Percentiles rank a stretch among this genome's conserved stretches.
Conservation (phyloP, 31 red algal species). For the Pterothamnion heteromorphum region DNA sequence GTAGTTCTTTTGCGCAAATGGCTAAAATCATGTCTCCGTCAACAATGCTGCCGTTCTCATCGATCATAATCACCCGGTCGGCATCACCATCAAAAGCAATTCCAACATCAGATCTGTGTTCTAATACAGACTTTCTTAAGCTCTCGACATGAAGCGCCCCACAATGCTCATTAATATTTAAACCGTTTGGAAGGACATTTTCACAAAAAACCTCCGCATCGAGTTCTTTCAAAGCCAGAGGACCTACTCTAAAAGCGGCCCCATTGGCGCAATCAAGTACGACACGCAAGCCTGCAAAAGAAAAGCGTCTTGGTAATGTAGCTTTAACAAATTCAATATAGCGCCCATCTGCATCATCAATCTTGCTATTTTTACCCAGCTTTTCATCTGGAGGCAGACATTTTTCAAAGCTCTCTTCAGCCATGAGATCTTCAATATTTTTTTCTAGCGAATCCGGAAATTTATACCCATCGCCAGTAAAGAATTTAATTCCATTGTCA, state of each 20-base stretch:
- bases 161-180: constrained; percentile 12
- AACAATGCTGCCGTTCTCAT: constrained; percentile 21
- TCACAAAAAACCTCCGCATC: not conserved
- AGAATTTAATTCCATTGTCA: constrained; percentile 76
- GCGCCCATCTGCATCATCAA: not conserved
- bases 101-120: not conserved
- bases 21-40: not conserved
- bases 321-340: constrained; percentile 19
- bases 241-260: not conserved
- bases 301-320: not conserved
- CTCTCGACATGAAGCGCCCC: not conserved
- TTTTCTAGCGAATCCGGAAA: not conserved
- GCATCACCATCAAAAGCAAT: constrained; percentile 31
- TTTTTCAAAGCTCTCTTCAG: not conserved
- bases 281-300: not conserved
- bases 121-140: not conserved
- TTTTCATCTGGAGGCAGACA: not conserved
- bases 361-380: not conserved
- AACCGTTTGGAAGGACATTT: not conserved
- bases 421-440: constrained; percentile 12
- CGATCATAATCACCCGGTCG: constrained; percentile 19
- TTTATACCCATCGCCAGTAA: constrained; percentile 36
- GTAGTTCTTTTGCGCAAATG: not conserved
- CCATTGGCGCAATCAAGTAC: constrained; percentile 21
- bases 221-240: not conserved